phyloP scores from a whole-genome alignment of 1,284 basidiomycete genomes.

The Jaminaea rosea region DNA sequence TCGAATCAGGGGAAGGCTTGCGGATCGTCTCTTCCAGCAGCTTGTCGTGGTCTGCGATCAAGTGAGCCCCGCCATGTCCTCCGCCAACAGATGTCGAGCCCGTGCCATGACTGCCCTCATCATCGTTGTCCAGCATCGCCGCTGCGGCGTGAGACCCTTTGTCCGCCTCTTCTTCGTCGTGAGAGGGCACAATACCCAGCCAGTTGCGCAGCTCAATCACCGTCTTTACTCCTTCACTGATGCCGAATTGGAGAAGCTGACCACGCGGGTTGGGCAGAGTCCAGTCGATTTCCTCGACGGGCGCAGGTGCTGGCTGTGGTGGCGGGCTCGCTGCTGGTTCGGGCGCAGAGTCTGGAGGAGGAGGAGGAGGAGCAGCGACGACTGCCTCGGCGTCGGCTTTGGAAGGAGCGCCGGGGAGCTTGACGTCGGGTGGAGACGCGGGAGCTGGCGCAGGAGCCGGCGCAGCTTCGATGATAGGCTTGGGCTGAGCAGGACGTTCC shows the following conservation, averaged over 20 bases:
- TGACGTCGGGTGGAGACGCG: background rate
- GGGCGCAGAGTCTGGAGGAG: background rate
- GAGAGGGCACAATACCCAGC: background rate
- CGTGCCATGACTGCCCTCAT: background rate
- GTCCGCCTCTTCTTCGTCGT: too few relatives aligned
- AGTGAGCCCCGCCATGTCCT: background rate
- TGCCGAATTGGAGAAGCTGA: constrained; percentile 28
- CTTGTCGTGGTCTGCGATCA: too few relatives aligned
- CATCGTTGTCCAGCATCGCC: background rate
- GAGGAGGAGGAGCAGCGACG: background rate
- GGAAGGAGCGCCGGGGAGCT: background rate
- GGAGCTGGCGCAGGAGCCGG: constrained; percentile 2
- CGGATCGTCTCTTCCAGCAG: too few relatives aligned
- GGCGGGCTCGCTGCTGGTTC: background rate
- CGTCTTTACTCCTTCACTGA: background rate
- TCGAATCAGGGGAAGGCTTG: too few relatives aligned
- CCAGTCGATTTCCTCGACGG: background rate
- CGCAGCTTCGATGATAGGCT: background rate
- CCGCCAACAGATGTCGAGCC: background rate
- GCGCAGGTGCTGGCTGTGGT: constrained; percentile 3
- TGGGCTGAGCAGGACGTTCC: background rate
- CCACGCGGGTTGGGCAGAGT: constrained; percentile 26
- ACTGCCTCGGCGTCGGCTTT: too few relatives aligned
- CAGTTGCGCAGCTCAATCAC: background rate
- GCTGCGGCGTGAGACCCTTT: too few relatives aligned